Evolutionary conservation across 768 basidiomycete genomes (phyloP).

Genomic region (Pluteus cervinus): DNA sequence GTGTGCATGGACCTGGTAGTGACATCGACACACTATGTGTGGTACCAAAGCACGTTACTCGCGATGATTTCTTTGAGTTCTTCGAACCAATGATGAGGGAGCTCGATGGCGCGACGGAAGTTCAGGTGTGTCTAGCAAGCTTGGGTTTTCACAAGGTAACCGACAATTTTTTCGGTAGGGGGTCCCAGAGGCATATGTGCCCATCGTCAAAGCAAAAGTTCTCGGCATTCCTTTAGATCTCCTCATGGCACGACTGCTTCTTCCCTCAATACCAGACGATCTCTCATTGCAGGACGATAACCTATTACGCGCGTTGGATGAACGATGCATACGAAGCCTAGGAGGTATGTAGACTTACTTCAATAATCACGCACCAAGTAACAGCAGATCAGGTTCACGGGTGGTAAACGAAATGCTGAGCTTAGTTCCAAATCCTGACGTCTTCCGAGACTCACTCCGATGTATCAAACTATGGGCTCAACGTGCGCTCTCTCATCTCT

Average conservation of each 20-base stretch:
- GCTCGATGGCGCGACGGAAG: conserved; percentile 78
- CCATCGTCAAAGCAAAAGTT: conserved; percentile 89
- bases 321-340: conserved; percentile 90
- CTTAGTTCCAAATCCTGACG: conserved; percentile 88
- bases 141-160: neutral
- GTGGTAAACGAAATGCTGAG: conserved; percentile 95
- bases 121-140: conserved; percentile 61
- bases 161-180: conserved; percentile 44
- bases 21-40: conserved; percentile 99
- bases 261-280: conserved; percentile 89
- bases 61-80: conserved; percentile 92
- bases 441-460: conserved; percentile 90
- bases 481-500: conserved; percentile 42
- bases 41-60: conserved; percentile 91
- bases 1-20: conserved; percentile 91
- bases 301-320: conserved; percentile 87
- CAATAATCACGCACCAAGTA: conserved; percentile 7
- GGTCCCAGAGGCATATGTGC: conserved; percentile 95
- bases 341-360: conserved; percentile 48
- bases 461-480: conserved; percentile 99
- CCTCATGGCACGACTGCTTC: conserved; percentile 82
- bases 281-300: conserved; percentile 88
- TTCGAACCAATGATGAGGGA: conserved; percentile 88
- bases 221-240: conserved; percentile 92
- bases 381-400: conserved; percentile 62